Evolutionary conservation across 2,329 filamentous ascomycete species (phyloP).

Genomic region (Cytospora schulzeri): DNA sequence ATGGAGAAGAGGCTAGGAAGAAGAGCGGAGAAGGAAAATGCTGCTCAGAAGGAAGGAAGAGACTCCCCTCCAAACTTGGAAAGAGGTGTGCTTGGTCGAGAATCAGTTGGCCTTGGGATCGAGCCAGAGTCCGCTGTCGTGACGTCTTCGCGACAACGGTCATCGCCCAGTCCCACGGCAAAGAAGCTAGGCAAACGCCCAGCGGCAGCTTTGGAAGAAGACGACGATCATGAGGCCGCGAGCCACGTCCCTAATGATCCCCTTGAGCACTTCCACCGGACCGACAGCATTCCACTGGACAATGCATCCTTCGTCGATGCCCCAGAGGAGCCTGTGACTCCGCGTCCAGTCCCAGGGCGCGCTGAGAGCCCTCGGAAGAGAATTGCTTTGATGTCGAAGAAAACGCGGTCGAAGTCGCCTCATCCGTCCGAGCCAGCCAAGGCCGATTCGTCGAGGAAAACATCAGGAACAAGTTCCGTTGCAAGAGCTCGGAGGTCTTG

Average conservation of each 20-base stretch:
- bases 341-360: conserved; percentile 27
- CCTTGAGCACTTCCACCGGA: conserved; percentile 49
- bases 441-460: conserved; percentile 52
- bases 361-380: conserved; percentile 40
- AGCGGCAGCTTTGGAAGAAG: conserved; percentile 25
- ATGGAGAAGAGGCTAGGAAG: conserved; percentile 66
- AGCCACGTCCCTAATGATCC: conserved; percentile 27
- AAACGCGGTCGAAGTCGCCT: conserved; percentile 53
- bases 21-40: conserved; percentile 66
- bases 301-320: conserved; percentile 28
- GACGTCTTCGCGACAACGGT: conserved; percentile 58
- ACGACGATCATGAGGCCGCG: conserved; percentile 26
- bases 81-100: conserved; percentile 62
- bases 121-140: conserved; percentile 57
- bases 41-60: conserved; percentile 57
- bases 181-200: conserved; percentile 37
- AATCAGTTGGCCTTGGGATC: conserved; percentile 57
- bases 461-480: conserved; percentile 56
- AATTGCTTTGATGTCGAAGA: conserved; percentile 47
- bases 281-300: conserved; percentile 47
- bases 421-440: conserved; percentile 46
- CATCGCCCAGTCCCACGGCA: conserved; percentile 36
- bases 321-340: conserved; percentile 27
- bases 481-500: conserved; percentile 52
- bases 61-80: conserved; percentile 60